Percentiles rank a stretch among this genome's conserved stretches.
phyloP scores from a whole-genome alignment of 179 eudicot genomes.

The Corrigiola litoralis region DNA sequence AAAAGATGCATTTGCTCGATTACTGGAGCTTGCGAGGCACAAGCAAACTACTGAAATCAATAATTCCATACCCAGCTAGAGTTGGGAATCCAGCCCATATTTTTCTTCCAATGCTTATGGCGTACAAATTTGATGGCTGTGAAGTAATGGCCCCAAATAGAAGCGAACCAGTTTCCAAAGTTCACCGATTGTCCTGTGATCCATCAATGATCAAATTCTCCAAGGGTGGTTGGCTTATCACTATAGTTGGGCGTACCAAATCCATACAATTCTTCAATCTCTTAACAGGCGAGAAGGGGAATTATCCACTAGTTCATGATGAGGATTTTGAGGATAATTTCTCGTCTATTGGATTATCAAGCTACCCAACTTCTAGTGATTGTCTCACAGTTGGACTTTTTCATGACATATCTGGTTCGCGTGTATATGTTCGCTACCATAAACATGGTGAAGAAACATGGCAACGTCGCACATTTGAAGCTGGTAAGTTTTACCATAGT shows the following conservation, averaged over 20 bases:
- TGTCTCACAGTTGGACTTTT: background rate
- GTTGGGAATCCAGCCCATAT: background rate
- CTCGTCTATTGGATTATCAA: conserved; percentile 17
- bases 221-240: conserved; percentile 21
- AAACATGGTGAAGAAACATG: background rate
- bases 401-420: background rate
- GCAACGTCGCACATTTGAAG: background rate
- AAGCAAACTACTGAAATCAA: conserved; percentile 1
- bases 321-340: too few species aligned
- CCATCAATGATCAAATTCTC: background rate
- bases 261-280: conserved; percentile 14
- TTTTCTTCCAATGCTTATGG: conserved; percentile 7
- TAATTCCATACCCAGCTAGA: background rate
- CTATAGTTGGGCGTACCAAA: background rate
- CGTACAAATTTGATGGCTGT: background rate
- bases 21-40: conserved; percentile 10
- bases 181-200: background rate
- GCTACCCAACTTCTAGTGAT: conserved; percentile 1
- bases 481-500: background rate
- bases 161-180: background rate
- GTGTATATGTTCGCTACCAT: background rate
- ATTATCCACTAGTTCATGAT: background rate
- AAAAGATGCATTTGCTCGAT: conserved; percentile 19
- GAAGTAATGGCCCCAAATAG: background rate
- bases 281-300: conserved; percentile 3